Conservation (phyloP, 768 basidiomycete genomes). For the Sistotremastrum suecicum region DNA sequence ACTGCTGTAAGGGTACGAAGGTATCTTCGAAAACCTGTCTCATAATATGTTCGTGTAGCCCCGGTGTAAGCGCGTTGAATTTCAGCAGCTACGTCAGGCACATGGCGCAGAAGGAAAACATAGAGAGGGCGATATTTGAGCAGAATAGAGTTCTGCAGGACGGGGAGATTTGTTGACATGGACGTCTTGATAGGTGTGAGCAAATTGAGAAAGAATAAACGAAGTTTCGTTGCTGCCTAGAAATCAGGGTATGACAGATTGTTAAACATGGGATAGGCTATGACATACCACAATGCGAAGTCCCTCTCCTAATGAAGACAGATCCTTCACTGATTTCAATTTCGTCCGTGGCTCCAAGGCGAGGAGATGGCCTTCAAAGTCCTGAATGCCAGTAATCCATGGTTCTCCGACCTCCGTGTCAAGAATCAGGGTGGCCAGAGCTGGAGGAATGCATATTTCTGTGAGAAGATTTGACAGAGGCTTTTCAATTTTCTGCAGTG, state of each 20-base stretch:
- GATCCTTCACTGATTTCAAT: slow-evolving; percentile 76
- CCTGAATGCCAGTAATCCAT: slow-evolving; percentile 76
- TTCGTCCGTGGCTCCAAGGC: slow-evolving; percentile 58
- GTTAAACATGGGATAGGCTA: not conserved
- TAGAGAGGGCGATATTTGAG: slow-evolving; percentile 74
- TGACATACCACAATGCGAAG: slow-evolving; percentile 70
- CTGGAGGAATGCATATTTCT: slow-evolving; percentile 73
- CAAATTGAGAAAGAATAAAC: slow-evolving; percentile 70
- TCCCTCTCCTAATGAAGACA: slow-evolving; percentile 75
- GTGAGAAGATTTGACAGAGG: slow-evolving; percentile 70
- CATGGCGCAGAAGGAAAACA: slow-evolving; percentile 74
- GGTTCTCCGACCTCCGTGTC: slow-evolving; percentile 75
- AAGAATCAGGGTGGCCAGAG: slow-evolving; percentile 59
- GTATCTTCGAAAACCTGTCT: slow-evolving; percentile 90
- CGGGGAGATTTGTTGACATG: slow-evolving; percentile 85
- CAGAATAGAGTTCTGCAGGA: slow-evolving; percentile 78
- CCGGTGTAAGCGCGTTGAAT: slow-evolving; percentile 77
- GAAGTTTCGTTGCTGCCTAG: slow-evolving; percentile 81
- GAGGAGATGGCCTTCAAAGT: slow-evolving; percentile 65
- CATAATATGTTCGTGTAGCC: slow-evolving; percentile 81
- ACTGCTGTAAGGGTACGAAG: slow-evolving; percentile 66
- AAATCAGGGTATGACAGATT: not conserved
- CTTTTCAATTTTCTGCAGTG: slow-evolving; percentile 67
- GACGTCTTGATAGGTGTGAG: slow-evolving; percentile 71
- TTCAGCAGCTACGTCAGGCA: slow-evolving; percentile 69